Evolutionary conservation across 805 yeast species (phyloP).

Genomic region (Gaillardinia entomophila): DNA sequence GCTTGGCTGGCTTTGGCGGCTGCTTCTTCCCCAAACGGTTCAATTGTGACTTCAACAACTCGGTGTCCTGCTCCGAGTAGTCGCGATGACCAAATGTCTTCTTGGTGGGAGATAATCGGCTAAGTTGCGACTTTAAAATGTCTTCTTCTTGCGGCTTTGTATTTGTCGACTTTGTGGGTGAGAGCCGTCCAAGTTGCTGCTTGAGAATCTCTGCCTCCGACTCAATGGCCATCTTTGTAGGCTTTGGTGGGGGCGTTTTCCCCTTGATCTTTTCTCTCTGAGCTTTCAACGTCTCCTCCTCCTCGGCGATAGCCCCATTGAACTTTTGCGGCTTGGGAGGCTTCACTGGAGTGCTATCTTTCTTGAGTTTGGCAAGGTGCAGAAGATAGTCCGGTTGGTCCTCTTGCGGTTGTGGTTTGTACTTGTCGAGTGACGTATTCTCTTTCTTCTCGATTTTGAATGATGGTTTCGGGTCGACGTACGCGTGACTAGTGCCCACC

Average conservation of each 20-base stretch:
- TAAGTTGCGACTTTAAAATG: conserved; percentile 10
- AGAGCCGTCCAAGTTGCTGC: conserved; percentile 1
- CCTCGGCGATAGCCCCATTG: conserved; percentile 2
- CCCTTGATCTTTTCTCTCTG: conserved; percentile 1
- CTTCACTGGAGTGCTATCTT: conserved; percentile 6
- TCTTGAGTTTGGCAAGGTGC: conserved; percentile 2
- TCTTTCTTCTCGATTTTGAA: conserved; percentile 6
- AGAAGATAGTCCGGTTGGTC: conserved; percentile 7
- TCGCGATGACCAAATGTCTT: neutral
- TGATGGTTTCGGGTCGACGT: conserved; percentile 6
- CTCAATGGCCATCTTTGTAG: conserved; percentile 1
- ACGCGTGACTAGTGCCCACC: neutral
- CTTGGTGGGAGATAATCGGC: conserved; percentile 6
- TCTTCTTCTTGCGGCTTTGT: conserved; percentile 10
- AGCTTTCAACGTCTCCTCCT: conserved; percentile 4
- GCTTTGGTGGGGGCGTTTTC: neutral
- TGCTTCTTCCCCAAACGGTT: conserved; percentile 12
- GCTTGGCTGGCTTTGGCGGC: conserved; percentile 8
- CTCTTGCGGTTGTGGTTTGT: conserved; percentile 2
- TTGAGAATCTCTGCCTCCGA: conserved; percentile 3
- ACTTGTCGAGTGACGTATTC: neutral
- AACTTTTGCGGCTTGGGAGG: conserved; percentile 14
- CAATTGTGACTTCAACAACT: conserved; percentile 18
- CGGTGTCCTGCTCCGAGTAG: conserved; percentile 18
- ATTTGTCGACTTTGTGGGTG: conserved; percentile 7